A percentile compares a stretch with the other conserved stretches of the same genome.
phyloP scores from a whole-genome alignment of 768 basidiomycete species.

The Auricularia cornea region DNA sequence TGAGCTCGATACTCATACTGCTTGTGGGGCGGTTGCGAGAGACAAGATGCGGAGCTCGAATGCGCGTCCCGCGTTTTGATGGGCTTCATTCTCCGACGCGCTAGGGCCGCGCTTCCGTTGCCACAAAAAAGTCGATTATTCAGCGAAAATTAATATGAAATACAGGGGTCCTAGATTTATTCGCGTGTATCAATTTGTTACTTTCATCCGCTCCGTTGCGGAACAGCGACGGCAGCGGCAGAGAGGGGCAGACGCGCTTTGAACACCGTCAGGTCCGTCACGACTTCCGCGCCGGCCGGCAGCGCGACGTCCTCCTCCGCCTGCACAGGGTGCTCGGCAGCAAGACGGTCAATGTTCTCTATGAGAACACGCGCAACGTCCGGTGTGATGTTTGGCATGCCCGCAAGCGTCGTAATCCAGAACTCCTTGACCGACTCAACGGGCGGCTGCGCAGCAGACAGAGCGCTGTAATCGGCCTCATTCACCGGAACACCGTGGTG shows the following conservation, averaged over 20 bases:
- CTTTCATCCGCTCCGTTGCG: background rate
- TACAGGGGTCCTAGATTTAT: no score
- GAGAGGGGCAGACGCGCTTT: background rate
- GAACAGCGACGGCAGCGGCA: background rate
- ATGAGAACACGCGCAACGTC: constrained; percentile 41
- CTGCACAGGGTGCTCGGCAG: constrained; percentile 42
- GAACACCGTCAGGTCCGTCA: background rate
- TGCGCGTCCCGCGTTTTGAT: background rate
- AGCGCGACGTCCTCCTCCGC: constrained; percentile 1
- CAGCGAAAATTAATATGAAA: no score
- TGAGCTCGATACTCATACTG: background rate
- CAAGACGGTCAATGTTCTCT: constrained; percentile 45
- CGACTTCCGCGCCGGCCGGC: background rate
- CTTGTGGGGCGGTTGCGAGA: background rate
- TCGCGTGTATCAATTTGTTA: no score
- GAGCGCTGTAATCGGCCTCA: constrained; percentile 42
- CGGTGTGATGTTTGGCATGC: constrained; percentile 20
- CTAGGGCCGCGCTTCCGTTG: no score
- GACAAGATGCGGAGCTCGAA: background rate
- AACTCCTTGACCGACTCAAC: constrained; percentile 54
- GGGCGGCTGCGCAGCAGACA: constrained; percentile 46
- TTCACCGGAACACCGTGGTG: constrained; percentile 42
- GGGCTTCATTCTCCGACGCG: background rate
- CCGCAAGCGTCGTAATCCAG: constrained; percentile 40
- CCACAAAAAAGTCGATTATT: no score